Evolutionary conservation across 2,329 filamentous ascomycete genomes (phyloP).

Genomic region (Microascus cirrosus): DNA sequence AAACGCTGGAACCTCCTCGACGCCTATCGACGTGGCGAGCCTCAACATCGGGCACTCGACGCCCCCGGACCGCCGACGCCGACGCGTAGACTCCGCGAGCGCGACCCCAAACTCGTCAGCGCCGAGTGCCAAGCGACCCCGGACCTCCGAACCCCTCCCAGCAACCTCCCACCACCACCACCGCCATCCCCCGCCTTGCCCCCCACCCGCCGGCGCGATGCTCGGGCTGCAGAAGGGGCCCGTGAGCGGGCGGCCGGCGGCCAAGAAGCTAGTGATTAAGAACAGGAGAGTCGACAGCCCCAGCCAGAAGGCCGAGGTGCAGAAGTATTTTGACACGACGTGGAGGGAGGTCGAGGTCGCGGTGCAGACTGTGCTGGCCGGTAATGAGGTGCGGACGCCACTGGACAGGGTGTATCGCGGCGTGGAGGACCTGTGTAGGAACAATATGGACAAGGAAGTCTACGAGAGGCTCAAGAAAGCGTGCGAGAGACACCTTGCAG

Average conservation of each 20-base stretch:
- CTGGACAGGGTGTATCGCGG: slow-evolving; percentile 82
- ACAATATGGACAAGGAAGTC: slow-evolving; percentile 58
- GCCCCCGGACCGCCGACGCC: slow-evolving; percentile 14
- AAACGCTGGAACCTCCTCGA: neutral
- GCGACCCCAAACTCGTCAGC: slow-evolving; percentile 13
- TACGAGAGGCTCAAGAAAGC: slow-evolving; percentile 54
- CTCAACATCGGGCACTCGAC: neutral
- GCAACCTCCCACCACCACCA: neutral
- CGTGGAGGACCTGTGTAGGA: slow-evolving; percentile 83
- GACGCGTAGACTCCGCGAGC: slow-evolving; percentile 22
- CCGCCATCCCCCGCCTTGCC: neutral
- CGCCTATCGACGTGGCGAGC: neutral
- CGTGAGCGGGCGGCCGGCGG: slow-evolving; percentile 20
- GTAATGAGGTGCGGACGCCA: slow-evolving; percentile 53
- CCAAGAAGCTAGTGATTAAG: slow-evolving; percentile 85
- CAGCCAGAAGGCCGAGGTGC: slow-evolving; percentile 48
- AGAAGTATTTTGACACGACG: slow-evolving; percentile 67
- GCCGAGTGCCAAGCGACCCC: slow-evolving; percentile 19
- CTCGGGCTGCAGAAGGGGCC: neutral
- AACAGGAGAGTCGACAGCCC: slow-evolving; percentile 58
- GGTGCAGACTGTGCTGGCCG: slow-evolving; percentile 61
- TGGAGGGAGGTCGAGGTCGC: slow-evolving; percentile 66
- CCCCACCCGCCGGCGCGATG: neutral
- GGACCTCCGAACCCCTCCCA: slow-evolving; percentile 12
- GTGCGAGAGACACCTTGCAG: slow-evolving; percentile 58